Percentiles rank a stretch among this genome's conserved stretches.
phyloP scores from a whole-genome alignment of 768 basidiomycete species.

The Austroboletus eburneus region DNA sequence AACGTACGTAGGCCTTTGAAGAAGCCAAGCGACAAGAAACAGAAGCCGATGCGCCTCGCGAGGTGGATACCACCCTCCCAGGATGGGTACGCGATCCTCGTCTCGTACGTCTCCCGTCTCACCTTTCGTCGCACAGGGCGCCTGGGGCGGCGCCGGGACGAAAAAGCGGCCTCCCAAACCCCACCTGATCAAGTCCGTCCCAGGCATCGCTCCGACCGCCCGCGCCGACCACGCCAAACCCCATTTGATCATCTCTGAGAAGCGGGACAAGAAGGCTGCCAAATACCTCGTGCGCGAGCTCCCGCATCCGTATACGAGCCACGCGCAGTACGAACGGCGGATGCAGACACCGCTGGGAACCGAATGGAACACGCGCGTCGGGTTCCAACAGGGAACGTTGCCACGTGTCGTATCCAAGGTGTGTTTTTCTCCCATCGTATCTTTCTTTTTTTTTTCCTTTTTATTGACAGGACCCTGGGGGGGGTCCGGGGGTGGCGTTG shows the following conservation, averaged over 20 bases:
- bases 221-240: constrained; percentile 83
- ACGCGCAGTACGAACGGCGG: constrained; percentile 85
- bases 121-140: constrained; percentile 50
- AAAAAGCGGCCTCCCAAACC: constrained; percentile 58
- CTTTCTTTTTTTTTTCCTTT: not conserved
- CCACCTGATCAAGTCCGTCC: constrained; percentile 73
- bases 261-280: constrained; percentile 87
- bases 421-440: too few species aligned
- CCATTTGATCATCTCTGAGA: constrained; percentile 94
- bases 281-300: constrained; percentile 90
- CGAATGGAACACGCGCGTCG: constrained; percentile 92
- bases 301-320: constrained; percentile 92
- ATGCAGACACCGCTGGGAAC: constrained; percentile 78
- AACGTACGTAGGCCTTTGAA: constrained; percentile 70
- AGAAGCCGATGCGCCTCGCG: constrained; percentile 80
- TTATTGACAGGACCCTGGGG: not conserved
- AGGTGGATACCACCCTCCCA: constrained; percentile 85
- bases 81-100: constrained; percentile 72
- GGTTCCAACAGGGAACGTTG: constrained; percentile 78
- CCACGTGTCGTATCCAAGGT: constrained; percentile 89
- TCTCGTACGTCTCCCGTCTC: not conserved
- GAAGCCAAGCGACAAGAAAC: constrained; percentile 80
- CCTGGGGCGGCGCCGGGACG: constrained; percentile 85
- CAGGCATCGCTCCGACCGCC: constrained; percentile 72
- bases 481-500: not conserved